Evolutionary conservation across 1,284 basidiomycete genomes (phyloP), one percentile per base, ranked within the genome.

Genomic region (Termitomyces sp.): DNA sequence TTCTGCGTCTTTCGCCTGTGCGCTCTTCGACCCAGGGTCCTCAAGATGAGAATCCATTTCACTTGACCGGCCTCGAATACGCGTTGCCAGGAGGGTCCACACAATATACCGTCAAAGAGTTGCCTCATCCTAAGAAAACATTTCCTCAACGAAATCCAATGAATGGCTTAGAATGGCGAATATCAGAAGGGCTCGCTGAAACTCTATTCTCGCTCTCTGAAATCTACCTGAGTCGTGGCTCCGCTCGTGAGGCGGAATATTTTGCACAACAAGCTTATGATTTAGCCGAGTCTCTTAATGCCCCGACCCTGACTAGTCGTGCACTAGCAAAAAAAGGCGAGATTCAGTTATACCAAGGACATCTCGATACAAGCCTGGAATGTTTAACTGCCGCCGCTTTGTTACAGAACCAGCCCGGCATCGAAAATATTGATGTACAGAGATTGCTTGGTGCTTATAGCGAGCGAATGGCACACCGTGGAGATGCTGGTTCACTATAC

Each of bases 231-330:
- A 67, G 74, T 0, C 81, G 90, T 5, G 94, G 94, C 0, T 91
- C 91, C 1, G 81, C 84, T 6, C 82, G 87, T 26, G 91, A 94
- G 63, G 84, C 89, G 4, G 86, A 92, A 58, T 93, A 89, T 64
- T 94, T 92, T 66, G 76, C 87, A 1, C 76, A 83, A 39, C 86
- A 92, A 63, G 89, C 87, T 0, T 73, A 79, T 10, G 80, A 85
- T 19, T 73, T 95, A 3, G 87, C 90, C 0, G 73, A 78, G 40
- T 75, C 84, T 2, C 66, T 92, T 12, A 84, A 83, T 53, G 81
- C 87, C 0, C 81, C 85, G 2, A 78, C 82, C 0, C 73, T 90
- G 63, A 67, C 80, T 1, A 81, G 84, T 19, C 80, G 87, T 6
- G 86, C 89, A 0, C 68, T 86, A 15, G 76, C 84, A 0, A 75